Conservation (phyloP, 768 basidiomycete species). For the Podaxis sp. region DNA sequence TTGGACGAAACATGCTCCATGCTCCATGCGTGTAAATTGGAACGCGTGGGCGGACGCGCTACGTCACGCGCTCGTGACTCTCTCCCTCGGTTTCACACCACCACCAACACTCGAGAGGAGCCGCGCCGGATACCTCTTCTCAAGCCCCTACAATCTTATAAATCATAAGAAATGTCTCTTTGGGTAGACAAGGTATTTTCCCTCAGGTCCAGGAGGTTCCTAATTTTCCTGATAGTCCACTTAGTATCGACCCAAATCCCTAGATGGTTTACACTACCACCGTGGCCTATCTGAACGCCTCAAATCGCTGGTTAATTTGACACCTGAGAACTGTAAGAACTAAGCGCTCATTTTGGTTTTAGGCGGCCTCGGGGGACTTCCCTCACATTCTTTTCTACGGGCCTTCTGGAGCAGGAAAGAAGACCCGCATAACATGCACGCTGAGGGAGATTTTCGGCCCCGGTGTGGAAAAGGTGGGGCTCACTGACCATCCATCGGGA, state of each 20-base stretch:
- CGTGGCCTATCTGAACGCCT: constrained; percentile 74
- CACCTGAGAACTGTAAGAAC: background rate
- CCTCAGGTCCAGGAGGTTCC: background rate
- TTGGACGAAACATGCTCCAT: background rate
- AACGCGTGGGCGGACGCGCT: constrained; percentile 17
- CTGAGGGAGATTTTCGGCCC: constrained; percentile 86
- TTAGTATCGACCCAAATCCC: constrained; percentile 81
- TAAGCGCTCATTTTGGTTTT: constrained; percentile 4
- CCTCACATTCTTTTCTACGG: constrained; percentile 98
- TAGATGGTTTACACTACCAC: constrained; percentile 91
- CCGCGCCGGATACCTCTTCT: background rate
- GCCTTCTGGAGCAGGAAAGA: constrained; percentile 96
- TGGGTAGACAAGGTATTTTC: constrained; percentile 61
- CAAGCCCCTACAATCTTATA: background rate
- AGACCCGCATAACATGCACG: constrained; percentile 92
- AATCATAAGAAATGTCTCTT: constrained; percentile 48
- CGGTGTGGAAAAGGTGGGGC: constrained; percentile 84
- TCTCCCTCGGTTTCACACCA: background rate
- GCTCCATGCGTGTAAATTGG: background rate
- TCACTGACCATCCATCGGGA: background rate
- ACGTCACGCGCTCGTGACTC: constrained; percentile 21
- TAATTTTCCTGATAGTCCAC: constrained; percentile 4
- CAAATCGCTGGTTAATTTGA: constrained; percentile 58
- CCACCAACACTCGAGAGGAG: background rate
- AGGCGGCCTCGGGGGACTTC: constrained; percentile 92